Evolutionary conservation across 1,284 basidiomycete species (phyloP).

Genomic region (Psilocybe mexicana): DNA sequence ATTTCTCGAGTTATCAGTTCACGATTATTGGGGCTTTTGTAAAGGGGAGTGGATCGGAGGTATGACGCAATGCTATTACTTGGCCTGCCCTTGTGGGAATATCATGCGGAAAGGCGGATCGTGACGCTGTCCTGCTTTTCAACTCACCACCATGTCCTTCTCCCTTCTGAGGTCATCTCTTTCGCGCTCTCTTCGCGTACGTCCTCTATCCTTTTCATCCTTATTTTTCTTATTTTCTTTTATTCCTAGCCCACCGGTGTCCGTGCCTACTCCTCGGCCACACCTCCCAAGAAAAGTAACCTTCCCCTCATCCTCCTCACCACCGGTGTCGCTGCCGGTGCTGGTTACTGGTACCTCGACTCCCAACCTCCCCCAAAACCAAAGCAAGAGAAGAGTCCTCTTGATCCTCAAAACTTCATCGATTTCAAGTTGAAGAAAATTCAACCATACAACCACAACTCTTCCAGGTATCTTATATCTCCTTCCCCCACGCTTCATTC

Average conservation of each 20-base stretch:
- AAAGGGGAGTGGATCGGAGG: neutral
- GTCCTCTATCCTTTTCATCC: constrained; percentile 16
- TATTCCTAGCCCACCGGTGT: constrained; percentile 29
- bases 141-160: constrained; percentile 34
- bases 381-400: constrained; percentile 59
- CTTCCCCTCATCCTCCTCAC: constrained; percentile 50
- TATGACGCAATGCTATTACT: constrained; percentile 26
- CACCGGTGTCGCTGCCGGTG: constrained; percentile 51
- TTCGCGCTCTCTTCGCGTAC: constrained; percentile 41
- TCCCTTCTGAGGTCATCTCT: constrained; percentile 41
- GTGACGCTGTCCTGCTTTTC: neutral
- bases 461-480: constrained; percentile 53
- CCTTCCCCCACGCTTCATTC: constrained; percentile 4
- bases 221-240: constrained; percentile 3
- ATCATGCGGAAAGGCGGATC: neutral
- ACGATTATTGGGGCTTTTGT: neutral
- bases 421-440: constrained; percentile 86
- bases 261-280: constrained; percentile 48
- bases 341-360: constrained; percentile 50
- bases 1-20: too few relatives aligned
- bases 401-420: constrained; percentile 73
- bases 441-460: constrained; percentile 92
- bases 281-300: constrained; percentile 48
- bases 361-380: constrained; percentile 27
- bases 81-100: constrained; percentile 15